Percentiles rank a stretch among this genome's conserved stretches.
Evolutionary conservation across 2,329 filamentous ascomycete species (phyloP).

Genomic region (Diaporthe aspalathi): DNA sequence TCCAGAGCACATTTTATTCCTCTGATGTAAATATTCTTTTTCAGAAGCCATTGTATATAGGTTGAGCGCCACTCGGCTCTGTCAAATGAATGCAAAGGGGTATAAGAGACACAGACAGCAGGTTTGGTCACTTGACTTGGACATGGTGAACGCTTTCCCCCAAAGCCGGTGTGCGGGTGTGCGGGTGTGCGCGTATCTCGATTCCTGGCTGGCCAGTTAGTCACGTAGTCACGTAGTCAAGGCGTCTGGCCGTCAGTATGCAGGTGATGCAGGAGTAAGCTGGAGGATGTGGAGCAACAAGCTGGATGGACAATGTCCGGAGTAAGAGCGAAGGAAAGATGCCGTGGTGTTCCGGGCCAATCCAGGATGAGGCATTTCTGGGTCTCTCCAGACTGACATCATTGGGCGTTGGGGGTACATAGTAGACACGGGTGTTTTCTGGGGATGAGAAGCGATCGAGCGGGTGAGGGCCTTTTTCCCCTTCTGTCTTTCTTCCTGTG

Average conservation of each 20-base stretch:
- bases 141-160: neutral
- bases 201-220: neutral
- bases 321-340: slow-evolving; percentile 37
- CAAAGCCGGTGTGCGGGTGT: slow-evolving; percentile 29
- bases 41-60: slow-evolving; percentile 18
- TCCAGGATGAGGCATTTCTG: slow-evolving; percentile 33
- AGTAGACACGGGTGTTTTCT: slow-evolving; percentile 28
- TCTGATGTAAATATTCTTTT: slow-evolving; percentile 6
- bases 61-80: slow-evolving; percentile 3
- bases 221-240: too few species aligned
- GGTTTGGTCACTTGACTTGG: slow-evolving; percentile 2
- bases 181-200: slow-evolving; percentile 21
- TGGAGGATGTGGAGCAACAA: slow-evolving; percentile 19
- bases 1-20: neutral
- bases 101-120: neutral
- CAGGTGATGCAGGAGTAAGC: slow-evolving; percentile 13
- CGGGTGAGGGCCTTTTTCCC: slow-evolving; percentile 35
- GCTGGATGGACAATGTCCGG: slow-evolving; percentile 35
- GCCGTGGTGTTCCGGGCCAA: slow-evolving; percentile 37
- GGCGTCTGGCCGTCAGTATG: slow-evolving; percentile 1
- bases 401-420: slow-evolving; percentile 22
- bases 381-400: slow-evolving; percentile 32
- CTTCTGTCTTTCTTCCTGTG: too few species aligned
- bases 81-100: neutral
- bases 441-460: slow-evolving; percentile 28